Evolutionary conservation across 2,329 filamentous ascomycete genomes (phyloP).

Genomic region (Fusarium sp.): DNA sequence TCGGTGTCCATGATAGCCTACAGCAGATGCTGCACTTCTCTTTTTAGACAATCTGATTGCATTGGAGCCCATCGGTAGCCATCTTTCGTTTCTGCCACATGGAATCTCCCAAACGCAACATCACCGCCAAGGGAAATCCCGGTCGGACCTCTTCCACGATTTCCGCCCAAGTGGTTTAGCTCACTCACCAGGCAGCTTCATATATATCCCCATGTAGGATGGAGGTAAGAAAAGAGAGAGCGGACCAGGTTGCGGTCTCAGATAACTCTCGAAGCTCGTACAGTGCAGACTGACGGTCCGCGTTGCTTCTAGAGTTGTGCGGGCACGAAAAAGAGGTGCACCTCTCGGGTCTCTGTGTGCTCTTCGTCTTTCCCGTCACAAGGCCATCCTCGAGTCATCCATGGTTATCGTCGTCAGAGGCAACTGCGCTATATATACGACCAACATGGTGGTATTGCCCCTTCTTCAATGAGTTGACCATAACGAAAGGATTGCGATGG

Average conservation of each 20-base stretch:
- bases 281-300: too few species aligned
- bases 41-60: neutral
- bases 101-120: neutral
- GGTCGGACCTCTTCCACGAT: neutral
- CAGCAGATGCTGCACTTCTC: neutral
- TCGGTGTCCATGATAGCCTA: neutral
- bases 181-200: neutral
- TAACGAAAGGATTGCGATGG: neutral
- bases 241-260: too few species aligned
- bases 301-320: neutral
- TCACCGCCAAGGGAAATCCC: neutral
- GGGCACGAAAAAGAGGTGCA: neutral
- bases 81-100: neutral
- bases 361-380: neutral
- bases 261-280: neutral
- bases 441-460: neutral
- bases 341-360: neutral
- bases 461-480: neutral
- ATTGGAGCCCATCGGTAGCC: neutral
- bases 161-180: neutral
- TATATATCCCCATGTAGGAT: neutral
- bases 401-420: fast-evolving
- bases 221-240: neutral
- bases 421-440: neutral
- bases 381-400: too few species aligned